These are phyloP conservation scores for Boletus huronensis DNA, from an alignment of 768 basidiomycete genomes.

Conservation along the genomic window DNA sequence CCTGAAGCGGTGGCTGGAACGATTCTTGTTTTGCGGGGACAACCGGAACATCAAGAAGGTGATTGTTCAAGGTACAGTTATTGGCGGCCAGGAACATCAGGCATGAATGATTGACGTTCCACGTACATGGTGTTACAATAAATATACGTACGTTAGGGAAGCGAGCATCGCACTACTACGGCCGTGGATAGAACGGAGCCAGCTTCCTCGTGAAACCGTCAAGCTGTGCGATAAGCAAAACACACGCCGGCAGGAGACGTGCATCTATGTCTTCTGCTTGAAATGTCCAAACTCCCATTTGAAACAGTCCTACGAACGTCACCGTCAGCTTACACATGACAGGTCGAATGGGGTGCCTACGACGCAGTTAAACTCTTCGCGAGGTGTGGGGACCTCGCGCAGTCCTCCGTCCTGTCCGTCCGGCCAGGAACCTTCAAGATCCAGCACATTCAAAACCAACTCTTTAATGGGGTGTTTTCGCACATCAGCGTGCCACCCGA, in stretches of 20 bases:
- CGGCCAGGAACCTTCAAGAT: conserved; percentile 42
- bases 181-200: background rate
- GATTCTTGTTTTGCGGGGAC: conserved; percentile 85
- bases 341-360: conserved; percentile 34
- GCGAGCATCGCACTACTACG: conserved; percentile 1
- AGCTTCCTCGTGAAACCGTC: background rate
- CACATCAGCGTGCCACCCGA: conserved; percentile 59
- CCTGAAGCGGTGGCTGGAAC: conserved; percentile 64
- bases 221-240: conserved; percentile 2
- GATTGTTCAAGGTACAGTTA: conserved; percentile 74
- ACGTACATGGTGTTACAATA: conserved; percentile 5
- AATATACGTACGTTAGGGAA: background rate
- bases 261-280: conserved; percentile 22
- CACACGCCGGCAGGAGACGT: background rate
- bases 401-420: conserved; percentile 34
- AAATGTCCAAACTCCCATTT: conserved; percentile 70
- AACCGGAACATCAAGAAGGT: conserved; percentile 79
- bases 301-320: conserved; percentile 59
- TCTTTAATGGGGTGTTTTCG: conserved; percentile 53
- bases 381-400: conserved; percentile 54
- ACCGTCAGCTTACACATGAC: background rate
- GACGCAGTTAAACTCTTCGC: conserved; percentile 61
- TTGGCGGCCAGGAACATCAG: conserved; percentile 63
- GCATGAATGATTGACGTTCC: conserved; percentile 3
- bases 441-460: conserved; percentile 52